Base-by-base conservation (phyloP, 208 protist species). In the Leishmania major region DNA sequence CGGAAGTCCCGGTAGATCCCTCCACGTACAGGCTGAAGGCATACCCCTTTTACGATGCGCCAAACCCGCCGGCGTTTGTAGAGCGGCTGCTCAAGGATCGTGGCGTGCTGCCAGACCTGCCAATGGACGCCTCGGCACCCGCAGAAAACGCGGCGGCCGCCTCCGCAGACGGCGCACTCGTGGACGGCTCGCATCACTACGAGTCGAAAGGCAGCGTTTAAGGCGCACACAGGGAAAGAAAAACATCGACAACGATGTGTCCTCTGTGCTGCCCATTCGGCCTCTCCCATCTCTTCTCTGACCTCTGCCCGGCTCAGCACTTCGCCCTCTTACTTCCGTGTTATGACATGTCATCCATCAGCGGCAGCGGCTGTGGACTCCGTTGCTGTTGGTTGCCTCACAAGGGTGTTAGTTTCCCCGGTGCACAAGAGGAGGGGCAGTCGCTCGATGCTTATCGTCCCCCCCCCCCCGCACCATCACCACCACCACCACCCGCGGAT, bases 21-120 rank as follows among this genome's bases (percentile, higher is more conserved):
- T 60, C 69, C 49, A 45, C 40, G 28, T 96, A 96, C 77, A 85
- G 92, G 17, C 87, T 97, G 66, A 93, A 92, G 79, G 90, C 95
- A 37, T 96, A 97, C 77, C 95, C 95, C 49, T 96, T 91, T 79
- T 97, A 96, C 82, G 95, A 97, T 86, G 91, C 95, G 17, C 95
- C 95, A 19, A 97, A 97, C 79, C 95, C 95, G 69, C 82, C 91
- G 0, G 92, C 91, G 84, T 97, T 96, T 88, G 93, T 97, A 70
- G 93, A 96, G 84, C 82, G 92, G 43, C 81, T 97, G 64, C 79
- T 97, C 70, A 96, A 97, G 84, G 95, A 97, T 72, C 89, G 95
- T 8, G 95, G 95, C 71, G 93, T 97, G 72, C 59, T 97, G 77
- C 95, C 95, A 15, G 93, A 96, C 83, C 74, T 91, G 1, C 91